Evolutionary conservation across 306 rosid genomes (phyloP).

Genomic region (Inga leiocalycina): DNA sequence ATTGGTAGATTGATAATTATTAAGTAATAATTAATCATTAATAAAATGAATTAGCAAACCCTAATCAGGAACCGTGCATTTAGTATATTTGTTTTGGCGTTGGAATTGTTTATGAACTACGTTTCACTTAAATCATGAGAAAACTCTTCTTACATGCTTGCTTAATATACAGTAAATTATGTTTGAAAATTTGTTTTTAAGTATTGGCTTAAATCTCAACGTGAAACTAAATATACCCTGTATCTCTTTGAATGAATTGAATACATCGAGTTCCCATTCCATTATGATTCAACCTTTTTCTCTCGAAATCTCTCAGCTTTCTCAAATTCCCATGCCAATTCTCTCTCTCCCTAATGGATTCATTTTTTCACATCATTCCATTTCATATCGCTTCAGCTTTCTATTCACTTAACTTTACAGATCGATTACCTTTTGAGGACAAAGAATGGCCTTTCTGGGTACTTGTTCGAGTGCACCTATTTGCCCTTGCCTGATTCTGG

Average conservation of each 20-base stretch:
- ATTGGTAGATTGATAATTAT: background rate
- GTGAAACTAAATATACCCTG: too few relatives aligned
- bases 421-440: slow-evolving; percentile 53
- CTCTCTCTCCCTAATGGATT: background rate
- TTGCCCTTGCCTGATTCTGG: slow-evolving; percentile 65
- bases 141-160: too few relatives aligned
- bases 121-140: too few relatives aligned
- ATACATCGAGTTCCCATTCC: background rate
- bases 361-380: background rate
- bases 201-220: too few relatives aligned
- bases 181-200: too few relatives aligned
- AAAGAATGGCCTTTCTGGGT: slow-evolving; percentile 51
- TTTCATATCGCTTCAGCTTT: background rate
- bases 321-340: background rate
- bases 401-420: slow-evolving; percentile 37
- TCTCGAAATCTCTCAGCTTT: background rate
- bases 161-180: too few relatives aligned
- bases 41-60: background rate
- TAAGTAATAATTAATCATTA: background rate
- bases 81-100: too few relatives aligned
- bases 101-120: too few relatives aligned
- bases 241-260: background rate
- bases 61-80: background rate
- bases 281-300: background rate
- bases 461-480: slow-evolving; percentile 70